Evolutionary conservation across 1,284 basidiomycete genomes (phyloP).

Genomic region (Ustilago nuda): DNA sequence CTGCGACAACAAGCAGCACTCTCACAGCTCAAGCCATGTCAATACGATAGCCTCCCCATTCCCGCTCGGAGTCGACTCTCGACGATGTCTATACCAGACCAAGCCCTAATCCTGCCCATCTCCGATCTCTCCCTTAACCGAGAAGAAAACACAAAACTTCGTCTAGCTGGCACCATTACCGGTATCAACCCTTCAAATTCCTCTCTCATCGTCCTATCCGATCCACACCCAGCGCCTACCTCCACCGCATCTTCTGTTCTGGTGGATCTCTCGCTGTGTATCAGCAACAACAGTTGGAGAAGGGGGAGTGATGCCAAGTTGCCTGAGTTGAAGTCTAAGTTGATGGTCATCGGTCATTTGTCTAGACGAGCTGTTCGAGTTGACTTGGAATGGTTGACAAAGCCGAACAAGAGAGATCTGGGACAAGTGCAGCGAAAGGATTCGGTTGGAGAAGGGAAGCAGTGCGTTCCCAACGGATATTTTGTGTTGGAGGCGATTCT

Average conservation of each 20-base stretch:
- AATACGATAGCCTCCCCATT: too few species aligned
- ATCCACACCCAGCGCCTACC: not conserved
- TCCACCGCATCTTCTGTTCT: conserved; percentile 6
- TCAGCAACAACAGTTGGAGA: not conserved
- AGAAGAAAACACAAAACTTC: conserved; percentile 24
- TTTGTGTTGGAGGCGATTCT: conserved; percentile 39
- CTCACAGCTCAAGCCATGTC: too few species aligned
- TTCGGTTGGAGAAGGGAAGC: not conserved
- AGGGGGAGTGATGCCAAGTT: conserved; percentile 2
- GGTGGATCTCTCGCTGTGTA: conserved; percentile 38
- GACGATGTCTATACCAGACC: conserved; percentile 17
- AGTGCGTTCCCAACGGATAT: conserved; percentile 16
- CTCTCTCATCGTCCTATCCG: conserved; percentile 24
- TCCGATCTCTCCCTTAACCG: conserved; percentile 27
- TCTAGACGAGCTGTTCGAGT: not conserved
- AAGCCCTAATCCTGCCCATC: conserved; percentile 34
- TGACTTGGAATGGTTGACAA: conserved; percentile 2
- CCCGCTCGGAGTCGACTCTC: not conserved
- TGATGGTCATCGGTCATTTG: conserved; percentile 42
- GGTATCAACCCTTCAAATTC: conserved; percentile 15
- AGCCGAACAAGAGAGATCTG: not conserved
- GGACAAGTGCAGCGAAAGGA: not conserved
- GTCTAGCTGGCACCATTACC: conserved; percentile 31
- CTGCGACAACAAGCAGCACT: not conserved
- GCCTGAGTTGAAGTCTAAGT: conserved; percentile 19